Conservation (phyloP, 192 early-diverging fungal species). For the Diversispora epigaea region DNA sequence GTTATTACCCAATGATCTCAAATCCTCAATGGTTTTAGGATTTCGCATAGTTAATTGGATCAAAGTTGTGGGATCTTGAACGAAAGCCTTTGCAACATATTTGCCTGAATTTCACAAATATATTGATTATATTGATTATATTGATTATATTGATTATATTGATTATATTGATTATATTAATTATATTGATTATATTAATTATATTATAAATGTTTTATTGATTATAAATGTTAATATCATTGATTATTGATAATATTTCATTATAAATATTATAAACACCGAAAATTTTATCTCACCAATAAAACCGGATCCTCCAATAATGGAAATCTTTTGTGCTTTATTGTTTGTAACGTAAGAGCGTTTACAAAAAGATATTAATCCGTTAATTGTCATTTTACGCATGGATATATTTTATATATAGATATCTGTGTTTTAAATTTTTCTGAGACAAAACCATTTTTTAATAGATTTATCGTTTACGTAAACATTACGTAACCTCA, state of each 20-base stretch:
- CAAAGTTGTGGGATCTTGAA: conserved; percentile 9
- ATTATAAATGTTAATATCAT: background rate
- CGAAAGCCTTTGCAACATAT: conserved; percentile 32
- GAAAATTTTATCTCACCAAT: conserved; percentile 9
- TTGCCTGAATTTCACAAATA: conserved; percentile 12
- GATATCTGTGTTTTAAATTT: too few relatives aligned
- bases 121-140: too few relatives aligned
- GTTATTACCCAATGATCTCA: conserved; percentile 12
- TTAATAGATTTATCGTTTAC: too few relatives aligned
- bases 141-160: too few relatives aligned
- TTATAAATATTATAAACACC: background rate
- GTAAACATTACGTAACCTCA: too few relatives aligned
- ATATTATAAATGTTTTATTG: background rate
- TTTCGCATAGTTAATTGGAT: conserved; percentile 19
- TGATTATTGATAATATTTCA: background rate
- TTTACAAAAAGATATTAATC: background rate
- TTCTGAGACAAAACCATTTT: too few relatives aligned
- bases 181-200: too few relatives aligned
- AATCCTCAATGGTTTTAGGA: background rate
- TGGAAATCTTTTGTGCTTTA: conserved; percentile 20
- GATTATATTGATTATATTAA: too few relatives aligned
- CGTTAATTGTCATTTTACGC: too few relatives aligned
- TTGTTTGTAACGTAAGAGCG: background rate
- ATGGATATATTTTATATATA: too few relatives aligned
- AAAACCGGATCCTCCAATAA: conserved; percentile 34